Base-by-base conservation (phyloP, 2,329 filamentous ascomycete genomes). In the Daldinia sp. region DNA sequence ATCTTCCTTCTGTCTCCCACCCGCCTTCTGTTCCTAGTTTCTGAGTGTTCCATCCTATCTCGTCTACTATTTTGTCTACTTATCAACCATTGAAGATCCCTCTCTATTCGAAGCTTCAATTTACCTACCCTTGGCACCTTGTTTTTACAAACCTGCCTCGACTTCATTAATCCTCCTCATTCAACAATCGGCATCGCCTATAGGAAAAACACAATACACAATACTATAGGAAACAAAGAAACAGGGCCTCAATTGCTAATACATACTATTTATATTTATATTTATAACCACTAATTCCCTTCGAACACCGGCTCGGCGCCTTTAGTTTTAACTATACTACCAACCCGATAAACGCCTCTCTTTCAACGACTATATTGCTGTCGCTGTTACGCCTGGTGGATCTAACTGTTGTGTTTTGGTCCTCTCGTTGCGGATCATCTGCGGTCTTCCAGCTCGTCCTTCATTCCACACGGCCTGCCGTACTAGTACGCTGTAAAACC, bases 21-120 rank as follows among this genome's bases (percentile, higher is more conserved):
- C 61, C 50, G 67, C 60, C 63, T 69, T 71, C 67, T 69, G 58
- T 69, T 71, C 65, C 69, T 54, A 67, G 63, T 69, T 55, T 58
- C 59, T 65, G 44, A 55, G 55, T 63, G 67, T 63, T 62, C 60
- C 44, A 62, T 60, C 60, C 35, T 46, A 55, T 61, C 59, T 60
- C 44, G 50, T 51, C 57, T 50, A 55, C 50, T 54, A 37, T 48
- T 35, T 35, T 35, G 33, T 60, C 62, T 51, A 35, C 23, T 51
- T 26, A 30, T 57, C 54, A 67, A 69, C 68, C 35, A 30, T 67
- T 55, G 57, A 65, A 61, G 20, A 28, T 41, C 53, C 35, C 35
- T 39, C 35, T 60, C 46, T 62, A 56, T 53, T 58, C 60, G 53
- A 67, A 70, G 57, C 48, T 35, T 55, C 64, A 41, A 42, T 35